Evolutionary conservation across 192 early-diverging fungal genomes (phyloP).

Genomic region (Kappamyces sp.): DNA sequence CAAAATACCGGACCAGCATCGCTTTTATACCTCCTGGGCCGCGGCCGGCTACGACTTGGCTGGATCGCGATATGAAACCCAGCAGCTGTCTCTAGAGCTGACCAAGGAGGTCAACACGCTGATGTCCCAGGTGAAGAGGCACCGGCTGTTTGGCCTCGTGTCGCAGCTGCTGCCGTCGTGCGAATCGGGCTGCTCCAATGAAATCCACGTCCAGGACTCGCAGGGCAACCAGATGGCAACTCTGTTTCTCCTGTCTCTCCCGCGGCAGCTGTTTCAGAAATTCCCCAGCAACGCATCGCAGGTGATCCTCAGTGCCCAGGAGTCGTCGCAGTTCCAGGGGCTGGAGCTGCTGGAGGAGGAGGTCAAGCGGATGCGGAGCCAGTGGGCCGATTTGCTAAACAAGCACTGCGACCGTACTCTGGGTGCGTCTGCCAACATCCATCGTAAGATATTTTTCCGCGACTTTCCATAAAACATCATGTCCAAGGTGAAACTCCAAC

Average conservation of each 20-base stretch:
- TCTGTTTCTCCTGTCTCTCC: slow-evolving; percentile 7
- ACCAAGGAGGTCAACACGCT: not conserved
- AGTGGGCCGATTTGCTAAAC: slow-evolving; percentile 10
- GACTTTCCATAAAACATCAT: no score
- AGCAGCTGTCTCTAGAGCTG: slow-evolving; percentile 8
- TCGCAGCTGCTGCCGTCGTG: slow-evolving; percentile 6
- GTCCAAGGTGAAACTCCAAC: slow-evolving; percentile 11
- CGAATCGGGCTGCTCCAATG: slow-evolving; percentile 4
- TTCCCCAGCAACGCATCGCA: not conserved
- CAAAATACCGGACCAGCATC: slow-evolving; percentile 1
- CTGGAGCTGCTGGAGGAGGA: slow-evolving; percentile 8
- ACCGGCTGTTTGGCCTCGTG: slow-evolving; percentile 4
- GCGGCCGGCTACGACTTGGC: slow-evolving; percentile 5
- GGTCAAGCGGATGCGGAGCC: slow-evolving; percentile 1
- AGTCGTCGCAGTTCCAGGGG: not conserved
- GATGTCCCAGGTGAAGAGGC: slow-evolving; percentile 2
- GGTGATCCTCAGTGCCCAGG: not conserved
- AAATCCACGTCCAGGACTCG: slow-evolving; percentile 5
- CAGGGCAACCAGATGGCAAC: not conserved
- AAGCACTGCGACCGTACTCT: not conserved
- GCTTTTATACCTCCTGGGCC: slow-evolving; percentile 3
- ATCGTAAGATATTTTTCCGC: no score
- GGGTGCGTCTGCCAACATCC: not conserved
- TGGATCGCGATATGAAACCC: not conserved
- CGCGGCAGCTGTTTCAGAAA: not conserved